Evolutionary conservation across 1,284 basidiomycete species (phyloP).

Genomic region (Hymenochaete sp.): DNA sequence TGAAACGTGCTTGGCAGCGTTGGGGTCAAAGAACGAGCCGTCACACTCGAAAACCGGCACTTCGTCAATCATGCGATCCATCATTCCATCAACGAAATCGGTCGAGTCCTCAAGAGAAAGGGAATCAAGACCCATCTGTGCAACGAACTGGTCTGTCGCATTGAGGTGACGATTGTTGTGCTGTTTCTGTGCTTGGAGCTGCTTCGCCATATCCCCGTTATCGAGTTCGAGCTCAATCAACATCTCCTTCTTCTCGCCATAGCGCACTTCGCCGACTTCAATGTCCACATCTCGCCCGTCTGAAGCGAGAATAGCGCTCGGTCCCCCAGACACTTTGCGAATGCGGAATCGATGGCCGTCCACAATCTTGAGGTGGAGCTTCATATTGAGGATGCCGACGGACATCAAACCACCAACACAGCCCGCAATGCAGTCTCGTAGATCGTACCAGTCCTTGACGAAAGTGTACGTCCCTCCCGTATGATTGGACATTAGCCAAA

Average conservation of each 20-base stretch:
- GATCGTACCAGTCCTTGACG: slow-evolving; percentile 89
- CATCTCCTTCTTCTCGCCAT: slow-evolving; percentile 91
- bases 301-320: slow-evolving; percentile 71
- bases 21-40: slow-evolving; percentile 86
- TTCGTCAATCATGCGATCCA: slow-evolving; percentile 88
- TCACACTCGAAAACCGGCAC: slow-evolving; percentile 89
- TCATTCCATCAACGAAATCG: slow-evolving; percentile 75
- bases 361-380: slow-evolving; percentile 84
- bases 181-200: slow-evolving; percentile 21
- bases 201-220: slow-evolving; percentile 50
- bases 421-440: slow-evolving; percentile 82
- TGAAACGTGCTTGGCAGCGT: slow-evolving; percentile 70
- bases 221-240: slow-evolving; percentile 88
- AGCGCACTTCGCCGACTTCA: slow-evolving; percentile 86
- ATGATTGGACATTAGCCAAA: slow-evolving; percentile 98
- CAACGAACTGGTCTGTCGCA: slow-evolving; percentile 74
- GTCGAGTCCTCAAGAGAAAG: slow-evolving; percentile 59
- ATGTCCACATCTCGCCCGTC: slow-evolving; percentile 92
- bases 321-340: slow-evolving; percentile 82
- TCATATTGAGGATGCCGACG: slow-evolving; percentile 82
- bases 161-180: slow-evolving; percentile 38
- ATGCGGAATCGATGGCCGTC: slow-evolving; percentile 80
- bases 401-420: slow-evolving; percentile 92
- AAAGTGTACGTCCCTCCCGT: slow-evolving; percentile 97
- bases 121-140: slow-evolving; percentile 70